Evolutionary conservation across 352 stramenopile genomes (phyloP).

Genomic region (Pythium insidiosum): DNA sequence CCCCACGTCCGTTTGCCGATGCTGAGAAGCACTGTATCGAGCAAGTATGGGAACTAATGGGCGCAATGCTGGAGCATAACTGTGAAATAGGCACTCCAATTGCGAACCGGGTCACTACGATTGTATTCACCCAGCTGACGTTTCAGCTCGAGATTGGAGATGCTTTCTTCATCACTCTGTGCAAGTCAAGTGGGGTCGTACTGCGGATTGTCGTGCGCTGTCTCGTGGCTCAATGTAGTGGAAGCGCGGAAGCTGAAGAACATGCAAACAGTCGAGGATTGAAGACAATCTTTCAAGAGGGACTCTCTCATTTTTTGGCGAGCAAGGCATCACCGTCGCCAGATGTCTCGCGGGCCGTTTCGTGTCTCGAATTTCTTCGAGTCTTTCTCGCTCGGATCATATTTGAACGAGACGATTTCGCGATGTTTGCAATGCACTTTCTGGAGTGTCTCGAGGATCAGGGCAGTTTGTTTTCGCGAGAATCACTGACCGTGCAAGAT

Average conservation of each 20-base stretch:
- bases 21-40: slow-evolving; percentile 24
- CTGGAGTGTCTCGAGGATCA: slow-evolving; percentile 44
- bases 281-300: too few species aligned
- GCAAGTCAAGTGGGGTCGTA: slow-evolving; percentile 38
- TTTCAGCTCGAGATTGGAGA: slow-evolving; percentile 36
- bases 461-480: slow-evolving; percentile 3
- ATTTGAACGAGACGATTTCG: slow-evolving; percentile 50
- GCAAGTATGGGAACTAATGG: slow-evolving; percentile 60
- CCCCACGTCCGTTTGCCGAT: slow-evolving; percentile 11
- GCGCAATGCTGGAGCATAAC: slow-evolving; percentile 41
- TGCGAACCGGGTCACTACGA: slow-evolving; percentile 11
- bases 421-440: slow-evolving; percentile 48
- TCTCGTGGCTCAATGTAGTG: too few species aligned
- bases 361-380: slow-evolving; percentile 36
- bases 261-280: too few species aligned
- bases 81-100: slow-evolving; percentile 14
- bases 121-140: slow-evolving; percentile 39
- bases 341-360: slow-evolving; percentile 8
- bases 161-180: slow-evolving; percentile 44
- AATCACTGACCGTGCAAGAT: slow-evolving; percentile 5
- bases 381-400: slow-evolving; percentile 30
- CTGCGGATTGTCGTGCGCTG: slow-evolving; percentile 34
- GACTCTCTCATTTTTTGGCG: slow-evolving; percentile 10
- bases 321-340: slow-evolving; percentile 2
- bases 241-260: too few species aligned